A percentile compares a stretch with the other conserved stretches of the same genome.
Evolutionary conservation across 345 rosid species (phyloP).

Genomic region (Arabidopsis arenosa): DNA sequence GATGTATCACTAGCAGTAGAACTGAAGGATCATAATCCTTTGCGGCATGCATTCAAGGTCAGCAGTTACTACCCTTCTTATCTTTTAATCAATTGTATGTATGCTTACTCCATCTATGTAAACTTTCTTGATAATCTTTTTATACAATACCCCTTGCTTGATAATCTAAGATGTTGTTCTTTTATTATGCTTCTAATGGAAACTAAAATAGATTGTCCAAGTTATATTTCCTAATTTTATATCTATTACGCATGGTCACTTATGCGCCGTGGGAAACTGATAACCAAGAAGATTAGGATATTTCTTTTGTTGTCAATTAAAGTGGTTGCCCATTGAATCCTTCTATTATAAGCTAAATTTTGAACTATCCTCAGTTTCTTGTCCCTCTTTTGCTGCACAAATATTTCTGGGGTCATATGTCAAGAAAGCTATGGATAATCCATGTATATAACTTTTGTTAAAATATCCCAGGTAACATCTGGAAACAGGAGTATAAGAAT

Average conservation of each 20-base stretch:
- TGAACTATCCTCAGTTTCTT: slow-evolving; percentile 13
- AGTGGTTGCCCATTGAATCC: neutral
- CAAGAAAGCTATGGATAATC: slow-evolving; percentile 38
- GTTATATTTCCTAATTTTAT: slow-evolving; percentile 8
- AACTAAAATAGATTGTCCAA: neutral
- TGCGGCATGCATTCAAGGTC: slow-evolving; percentile 94
- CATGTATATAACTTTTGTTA: slow-evolving; percentile 17
- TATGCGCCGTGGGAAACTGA: slow-evolving; percentile 15
- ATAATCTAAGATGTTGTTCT: slow-evolving; percentile 21
- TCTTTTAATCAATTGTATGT: slow-evolving; percentile 5
- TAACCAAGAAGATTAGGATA: slow-evolving; percentile 23
- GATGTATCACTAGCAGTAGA: slow-evolving; percentile 80
- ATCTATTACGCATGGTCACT: slow-evolving; percentile 20
- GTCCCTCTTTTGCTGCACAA: slow-evolving; percentile 4
- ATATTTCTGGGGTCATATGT: slow-evolving; percentile 9
- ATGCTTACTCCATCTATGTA: slow-evolving; percentile 15
- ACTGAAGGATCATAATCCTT: slow-evolving; percentile 89
- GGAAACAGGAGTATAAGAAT: slow-evolving; percentile 86
- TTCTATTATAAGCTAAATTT: neutral
- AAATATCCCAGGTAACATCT: slow-evolving; percentile 72
- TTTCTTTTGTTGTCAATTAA: slow-evolving; percentile 12
- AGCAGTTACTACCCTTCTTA: slow-evolving; percentile 31
- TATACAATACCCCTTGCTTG: slow-evolving; percentile 2
- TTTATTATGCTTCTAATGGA: slow-evolving; percentile 4
- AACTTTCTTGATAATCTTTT: slow-evolving; percentile 15